Evolutionary conservation across 78 protist genomes (phyloP).

Genomic region (Paratrimastix pyriformis): DNA sequence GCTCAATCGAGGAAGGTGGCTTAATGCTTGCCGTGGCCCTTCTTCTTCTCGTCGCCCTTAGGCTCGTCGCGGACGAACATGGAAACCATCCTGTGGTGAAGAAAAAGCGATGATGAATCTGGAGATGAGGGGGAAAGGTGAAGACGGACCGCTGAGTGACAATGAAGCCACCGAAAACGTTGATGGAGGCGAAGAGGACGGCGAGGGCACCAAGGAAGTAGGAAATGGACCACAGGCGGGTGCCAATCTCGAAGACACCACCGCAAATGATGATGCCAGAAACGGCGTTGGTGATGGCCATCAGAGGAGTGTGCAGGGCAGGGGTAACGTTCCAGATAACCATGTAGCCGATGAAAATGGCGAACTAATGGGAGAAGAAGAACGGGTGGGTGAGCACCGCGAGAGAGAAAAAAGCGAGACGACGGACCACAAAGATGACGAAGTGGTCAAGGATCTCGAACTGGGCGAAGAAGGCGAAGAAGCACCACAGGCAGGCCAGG

Average conservation of each 20-base stretch:
- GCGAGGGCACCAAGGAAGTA: constrained; percentile 57
- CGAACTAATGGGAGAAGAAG: too few relatives aligned
- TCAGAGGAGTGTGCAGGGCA: constrained; percentile 93
- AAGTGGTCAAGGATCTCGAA: constrained; percentile 27
- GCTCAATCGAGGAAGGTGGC: too few relatives aligned
- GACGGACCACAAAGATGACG: constrained; percentile 63
- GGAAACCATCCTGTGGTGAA: too few relatives aligned
- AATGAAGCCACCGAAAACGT: constrained; percentile 87
- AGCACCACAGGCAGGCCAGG: too few relatives aligned
- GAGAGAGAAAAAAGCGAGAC: too few relatives aligned
- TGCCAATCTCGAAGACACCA: constrained; percentile 67
- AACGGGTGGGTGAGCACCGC: too few relatives aligned
- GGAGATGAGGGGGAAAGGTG: too few relatives aligned
- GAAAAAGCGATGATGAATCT: too few relatives aligned
- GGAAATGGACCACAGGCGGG: constrained; percentile 29
- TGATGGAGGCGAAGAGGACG: constrained; percentile 67
- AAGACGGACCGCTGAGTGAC: constrained; percentile 85
- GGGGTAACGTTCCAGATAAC: constrained; percentile 89
- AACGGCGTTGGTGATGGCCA: constrained; percentile 95
- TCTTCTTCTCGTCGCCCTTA: too few relatives aligned
- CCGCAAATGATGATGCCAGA: constrained; percentile 88
- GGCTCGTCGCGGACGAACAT: too few relatives aligned
- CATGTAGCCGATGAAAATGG: constrained; percentile 35
- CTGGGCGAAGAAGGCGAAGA: constrained; percentile 7
- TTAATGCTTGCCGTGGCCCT: too few relatives aligned